A percentile compares a stretch with the other conserved stretches of the same genome.
phyloP scores from a whole-genome alignment of 2,329 filamentous ascomycete genomes.

The Myriangium duriaei region DNA sequence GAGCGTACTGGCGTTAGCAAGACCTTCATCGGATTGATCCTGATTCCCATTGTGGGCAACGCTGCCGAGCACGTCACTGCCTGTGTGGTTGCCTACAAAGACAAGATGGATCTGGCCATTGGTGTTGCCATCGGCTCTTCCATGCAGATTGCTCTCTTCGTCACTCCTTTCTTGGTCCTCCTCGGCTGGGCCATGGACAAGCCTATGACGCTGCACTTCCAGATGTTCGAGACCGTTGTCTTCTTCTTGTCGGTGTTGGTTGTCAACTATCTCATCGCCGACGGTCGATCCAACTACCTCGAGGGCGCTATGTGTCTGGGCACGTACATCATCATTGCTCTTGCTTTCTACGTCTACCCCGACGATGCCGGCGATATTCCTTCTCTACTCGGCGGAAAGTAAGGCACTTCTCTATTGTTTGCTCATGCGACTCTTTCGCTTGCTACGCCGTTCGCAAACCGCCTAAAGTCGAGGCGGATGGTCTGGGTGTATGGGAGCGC shows the following conservation, averaged over 20 bases:
- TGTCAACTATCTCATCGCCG: slow-evolving; percentile 76
- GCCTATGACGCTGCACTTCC: slow-evolving; percentile 62
- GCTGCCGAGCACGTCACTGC: slow-evolving; percentile 55
- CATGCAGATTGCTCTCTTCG: slow-evolving; percentile 50
- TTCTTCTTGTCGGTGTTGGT: slow-evolving; percentile 76
- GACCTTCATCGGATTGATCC: slow-evolving; percentile 45
- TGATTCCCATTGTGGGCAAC: slow-evolving; percentile 50
- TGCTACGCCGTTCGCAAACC: too few species aligned
- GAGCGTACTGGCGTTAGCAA: slow-evolving; percentile 39
- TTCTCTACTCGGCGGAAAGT: not conserved
- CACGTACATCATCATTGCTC: slow-evolving; percentile 46
- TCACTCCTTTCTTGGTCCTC: slow-evolving; percentile 45
- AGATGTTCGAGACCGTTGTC: slow-evolving; percentile 76
- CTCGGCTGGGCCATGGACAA: slow-evolving; percentile 43
- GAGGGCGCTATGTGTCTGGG: slow-evolving; percentile 55
- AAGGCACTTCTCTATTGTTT: too few species aligned
- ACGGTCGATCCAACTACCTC: slow-evolving; percentile 76
- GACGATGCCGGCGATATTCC: slow-evolving; percentile 31
- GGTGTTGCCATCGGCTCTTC: slow-evolving; percentile 53
- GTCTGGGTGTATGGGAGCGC: too few species aligned
- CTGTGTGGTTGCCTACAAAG: slow-evolving; percentile 48
- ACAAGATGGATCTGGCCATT: slow-evolving; percentile 57
- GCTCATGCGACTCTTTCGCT: too few species aligned
- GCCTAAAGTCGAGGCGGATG: too few species aligned
- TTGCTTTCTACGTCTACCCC: slow-evolving; percentile 50